Conservation (phyloP, 805 yeast genomes). For the Candida vartiovaarae region DNA sequence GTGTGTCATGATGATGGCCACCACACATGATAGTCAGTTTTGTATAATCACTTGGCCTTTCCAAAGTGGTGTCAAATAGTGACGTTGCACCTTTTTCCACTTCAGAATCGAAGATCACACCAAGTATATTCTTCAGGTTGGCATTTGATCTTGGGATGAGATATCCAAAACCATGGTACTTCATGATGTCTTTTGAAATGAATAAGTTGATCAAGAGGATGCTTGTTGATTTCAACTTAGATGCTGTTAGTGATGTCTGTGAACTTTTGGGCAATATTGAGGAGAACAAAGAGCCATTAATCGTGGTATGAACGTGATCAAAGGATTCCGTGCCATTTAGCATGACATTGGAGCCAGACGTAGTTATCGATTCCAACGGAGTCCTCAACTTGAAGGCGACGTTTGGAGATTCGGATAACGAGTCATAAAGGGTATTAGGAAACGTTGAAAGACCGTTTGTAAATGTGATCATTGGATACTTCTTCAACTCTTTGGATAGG, state of each 20-base stretch:
- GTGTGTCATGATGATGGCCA: constrained; percentile 45
- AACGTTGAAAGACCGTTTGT: constrained; percentile 49
- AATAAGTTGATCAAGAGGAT: constrained; percentile 68
- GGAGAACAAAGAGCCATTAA: constrained; percentile 38
- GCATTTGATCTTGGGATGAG: constrained; percentile 54
- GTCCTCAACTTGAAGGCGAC: constrained; percentile 31
- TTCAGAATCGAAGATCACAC: constrained; percentile 88
- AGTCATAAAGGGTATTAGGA: constrained; percentile 36
- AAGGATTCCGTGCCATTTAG: constrained; percentile 19
- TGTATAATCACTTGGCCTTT: constrained; percentile 34
- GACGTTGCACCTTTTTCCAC: constrained; percentile 51
- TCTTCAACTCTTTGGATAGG: constrained; percentile 29
- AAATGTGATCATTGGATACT: constrained; percentile 57
- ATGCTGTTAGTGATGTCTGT: constrained; percentile 12
- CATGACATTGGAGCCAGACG: not conserved
- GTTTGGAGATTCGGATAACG: constrained; percentile 33
- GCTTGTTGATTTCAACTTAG: constrained; percentile 23
- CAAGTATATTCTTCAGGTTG: constrained; percentile 57
- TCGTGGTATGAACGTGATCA: constrained; percentile 57
- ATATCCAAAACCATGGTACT: constrained; percentile 75
- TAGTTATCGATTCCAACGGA: constrained; percentile 13
- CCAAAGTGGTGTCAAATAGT: constrained; percentile 10
- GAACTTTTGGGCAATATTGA: constrained; percentile 20
- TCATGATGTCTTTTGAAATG: constrained; percentile 39
- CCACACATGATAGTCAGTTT: constrained; percentile 89